These are phyloP conservation scores for Fusarium humuli DNA, from an alignment of 2,329 filamentous ascomycete genomes.

Conservation along the genomic window DNA sequence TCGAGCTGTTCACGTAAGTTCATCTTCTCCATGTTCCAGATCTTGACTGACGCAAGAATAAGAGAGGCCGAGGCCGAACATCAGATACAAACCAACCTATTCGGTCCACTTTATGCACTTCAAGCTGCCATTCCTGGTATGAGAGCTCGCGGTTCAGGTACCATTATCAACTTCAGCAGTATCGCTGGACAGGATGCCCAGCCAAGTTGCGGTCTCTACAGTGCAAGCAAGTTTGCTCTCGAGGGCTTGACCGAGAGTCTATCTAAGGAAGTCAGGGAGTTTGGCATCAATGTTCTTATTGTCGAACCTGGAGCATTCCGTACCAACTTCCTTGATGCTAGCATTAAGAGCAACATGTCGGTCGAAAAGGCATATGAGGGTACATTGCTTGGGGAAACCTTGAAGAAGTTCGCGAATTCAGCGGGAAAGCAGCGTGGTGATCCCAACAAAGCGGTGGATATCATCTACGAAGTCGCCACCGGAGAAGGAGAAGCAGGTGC, in stretches of 20 bases:
- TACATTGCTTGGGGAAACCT: conserved; percentile 42
- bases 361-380: conserved; percentile 47
- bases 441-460: conserved; percentile 52
- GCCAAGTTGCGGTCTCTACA: conserved; percentile 58
- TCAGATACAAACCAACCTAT: conserved; percentile 62
- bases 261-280: conserved; percentile 56
- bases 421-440: conserved; percentile 55
- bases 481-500: conserved; percentile 45
- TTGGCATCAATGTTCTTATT: conserved; percentile 58
- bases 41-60: conserved; percentile 4
- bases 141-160: conserved; percentile 55
- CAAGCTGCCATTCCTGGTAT: conserved; percentile 62
- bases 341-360: conserved; percentile 34
- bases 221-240: conserved; percentile 59
- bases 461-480: conserved; percentile 54
- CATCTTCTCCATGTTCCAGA: not conserved
- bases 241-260: conserved; percentile 58
- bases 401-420: conserved; percentile 42
- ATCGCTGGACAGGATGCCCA: conserved; percentile 56
- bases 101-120: conserved; percentile 60
- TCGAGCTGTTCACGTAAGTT: conserved; percentile 46
- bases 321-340: conserved; percentile 57
- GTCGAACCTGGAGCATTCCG: conserved; percentile 64
- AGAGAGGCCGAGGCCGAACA: conserved; percentile 55
- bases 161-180: conserved; percentile 61